Base-by-base conservation (phyloP, 2,329 filamentous ascomycete species). In the Paracoccidioides brasiliensis region DNA sequence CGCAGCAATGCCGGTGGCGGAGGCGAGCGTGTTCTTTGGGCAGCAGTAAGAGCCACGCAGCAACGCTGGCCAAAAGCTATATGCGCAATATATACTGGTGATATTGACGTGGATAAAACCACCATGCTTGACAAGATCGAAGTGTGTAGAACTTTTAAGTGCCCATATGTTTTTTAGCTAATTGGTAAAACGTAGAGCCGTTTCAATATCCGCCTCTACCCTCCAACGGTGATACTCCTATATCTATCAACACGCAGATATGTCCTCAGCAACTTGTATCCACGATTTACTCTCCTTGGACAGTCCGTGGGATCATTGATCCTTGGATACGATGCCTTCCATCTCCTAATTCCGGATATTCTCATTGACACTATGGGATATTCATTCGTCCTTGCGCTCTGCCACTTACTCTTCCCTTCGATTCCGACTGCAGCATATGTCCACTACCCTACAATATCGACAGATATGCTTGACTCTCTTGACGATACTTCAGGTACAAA, bases 311-410 rank as follows among this genome's bases (percentile, higher is more conserved):
- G 93, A 44, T 96, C 90, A 5, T 67, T 98, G 48, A 68, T 95
- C 33, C 78, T 98, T 54, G 90, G 87, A 32, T 93, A 88, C 78
- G 91, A 98, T 66, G 91, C 91, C 9, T 93, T 98, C 69, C 85
- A 82, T n/a, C 80, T 96, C 2, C 78, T 97, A 2, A 87, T 91
- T 0, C 93, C 93, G 0, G 93, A 98, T 69, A 80, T 97, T 53
- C 95, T 97, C 68, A 78, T 98, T 63, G 93, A 98, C 67, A 98
- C 93, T 1, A 96, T 98, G 90, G 93, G 93, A 59, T 98, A 96
- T 66, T 90, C 91, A 32, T 98, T 97, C 67, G 81, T 87, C 0
- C 80, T 95, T 9, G 89, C 88, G 7, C 77, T 96, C 3, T 86
- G 79, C 70, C 93, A 90, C 67, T 79, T 86, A 60, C 76, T 97